These are phyloP conservation scores for Pseudogymnoascus sp. DNA, from an alignment of 2,329 filamentous ascomycete species.

Conservation along the genomic window DNA sequence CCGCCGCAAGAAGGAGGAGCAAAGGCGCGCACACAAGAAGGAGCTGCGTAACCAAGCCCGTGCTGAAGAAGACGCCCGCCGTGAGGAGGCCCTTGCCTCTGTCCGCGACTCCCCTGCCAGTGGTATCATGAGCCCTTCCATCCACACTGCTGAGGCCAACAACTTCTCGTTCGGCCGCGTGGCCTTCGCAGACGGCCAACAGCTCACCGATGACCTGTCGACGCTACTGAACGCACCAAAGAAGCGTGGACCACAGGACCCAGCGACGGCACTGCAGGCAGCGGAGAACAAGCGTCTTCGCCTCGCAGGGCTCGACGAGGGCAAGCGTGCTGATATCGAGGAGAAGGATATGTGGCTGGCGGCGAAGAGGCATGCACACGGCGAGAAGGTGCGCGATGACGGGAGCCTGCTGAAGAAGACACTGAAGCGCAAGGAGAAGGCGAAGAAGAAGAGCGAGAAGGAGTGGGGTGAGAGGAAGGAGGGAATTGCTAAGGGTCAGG, in stretches of 20 bases:
- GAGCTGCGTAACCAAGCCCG: constrained; percentile 70
- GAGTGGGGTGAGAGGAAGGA: constrained; percentile 73
- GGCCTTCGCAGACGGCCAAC: constrained; percentile 79
- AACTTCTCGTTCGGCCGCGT: constrained; percentile 87
- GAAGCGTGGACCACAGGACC: constrained; percentile 76
- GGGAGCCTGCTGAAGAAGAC: constrained; percentile 85
- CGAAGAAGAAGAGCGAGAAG: constrained; percentile 84
- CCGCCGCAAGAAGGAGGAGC: constrained; percentile 76
- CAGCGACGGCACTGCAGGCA: constrained; percentile 76
- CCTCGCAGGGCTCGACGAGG: constrained; percentile 64
- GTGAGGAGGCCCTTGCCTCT: constrained; percentile 52
- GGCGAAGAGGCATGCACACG: constrained; percentile 79
- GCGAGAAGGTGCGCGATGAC: constrained; percentile 83
- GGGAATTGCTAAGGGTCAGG: constrained; percentile 66
- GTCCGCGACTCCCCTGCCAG: constrained; percentile 51
- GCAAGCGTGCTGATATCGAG: constrained; percentile 76
- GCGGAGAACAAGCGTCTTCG: constrained; percentile 81
- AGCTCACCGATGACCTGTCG: constrained; percentile 63
- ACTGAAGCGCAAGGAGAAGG: constrained; percentile 82
- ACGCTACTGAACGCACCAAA: constrained; percentile 58
- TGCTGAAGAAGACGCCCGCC: constrained; percentile 65
- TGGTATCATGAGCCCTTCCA: constrained; percentile 47
- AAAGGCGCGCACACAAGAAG: constrained; percentile 83
- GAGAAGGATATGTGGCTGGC: constrained; percentile 94
- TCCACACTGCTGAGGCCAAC: constrained; percentile 47